phyloP scores from a whole-genome alignment of 192 early-diverging fungal genomes.

The Ramicandelaber brevisporus region DNA sequence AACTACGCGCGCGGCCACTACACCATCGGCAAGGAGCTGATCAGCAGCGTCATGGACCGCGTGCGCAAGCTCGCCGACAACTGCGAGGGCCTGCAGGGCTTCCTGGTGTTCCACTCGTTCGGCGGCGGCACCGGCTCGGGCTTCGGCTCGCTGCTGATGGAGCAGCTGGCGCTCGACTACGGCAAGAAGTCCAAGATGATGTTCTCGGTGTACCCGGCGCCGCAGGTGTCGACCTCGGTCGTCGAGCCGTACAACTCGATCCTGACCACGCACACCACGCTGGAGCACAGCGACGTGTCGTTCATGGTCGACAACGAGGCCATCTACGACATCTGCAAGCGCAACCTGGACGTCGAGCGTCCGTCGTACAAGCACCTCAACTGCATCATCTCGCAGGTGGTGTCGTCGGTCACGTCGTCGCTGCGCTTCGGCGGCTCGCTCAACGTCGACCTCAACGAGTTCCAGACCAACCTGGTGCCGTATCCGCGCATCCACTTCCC shows the following conservation, averaged over 20 bases:
- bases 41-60: slow-evolving; percentile 86
- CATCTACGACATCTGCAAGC: slow-evolving; percentile 97
- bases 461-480: slow-evolving; percentile 99
- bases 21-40: slow-evolving; percentile 98
- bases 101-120: slow-evolving; percentile 99
- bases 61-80: slow-evolving; percentile 94
- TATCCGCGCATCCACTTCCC: slow-evolving; percentile 99
- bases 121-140: slow-evolving; percentile 98
- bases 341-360: slow-evolving; percentile 89
- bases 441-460: slow-evolving; percentile 97
- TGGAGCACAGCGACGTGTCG: slow-evolving; percentile 96
- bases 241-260: slow-evolving; percentile 99
- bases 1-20: slow-evolving; percentile 99
- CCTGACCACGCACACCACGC: slow-evolving; percentile 94
- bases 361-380: slow-evolving; percentile 96
- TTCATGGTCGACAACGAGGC: slow-evolving; percentile 99
- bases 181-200: slow-evolving; percentile 99
- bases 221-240: slow-evolving; percentile 87
- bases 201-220: slow-evolving; percentile 97
- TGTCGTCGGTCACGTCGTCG: slow-evolving; percentile 97
- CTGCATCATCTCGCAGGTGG: slow-evolving; percentile 93
- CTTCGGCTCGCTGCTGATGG: slow-evolving; percentile 90
- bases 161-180: slow-evolving; percentile 99
- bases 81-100: slow-evolving; percentile 95
- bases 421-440: slow-evolving; percentile 96